Conservation (phyloP, 345 rosid species). For the Acer campestre region DNA sequence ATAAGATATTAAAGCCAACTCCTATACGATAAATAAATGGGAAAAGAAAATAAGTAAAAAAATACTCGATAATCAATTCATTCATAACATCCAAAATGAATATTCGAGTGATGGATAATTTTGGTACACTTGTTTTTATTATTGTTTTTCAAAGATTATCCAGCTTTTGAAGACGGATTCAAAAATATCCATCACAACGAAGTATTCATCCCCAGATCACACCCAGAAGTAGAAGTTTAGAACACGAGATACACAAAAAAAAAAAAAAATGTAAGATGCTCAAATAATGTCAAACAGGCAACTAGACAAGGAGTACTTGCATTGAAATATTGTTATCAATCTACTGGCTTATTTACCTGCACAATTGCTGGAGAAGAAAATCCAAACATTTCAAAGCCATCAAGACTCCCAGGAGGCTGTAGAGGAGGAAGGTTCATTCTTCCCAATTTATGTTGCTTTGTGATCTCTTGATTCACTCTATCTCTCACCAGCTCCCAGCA, state of each 20-base stretch:
- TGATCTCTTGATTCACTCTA: constrained; percentile 88
- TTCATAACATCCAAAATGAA: not conserved
- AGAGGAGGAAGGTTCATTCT: constrained; percentile 78
- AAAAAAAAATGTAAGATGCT: not conserved
- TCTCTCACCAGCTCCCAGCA: constrained; percentile 99
- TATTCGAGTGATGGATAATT: not conserved
- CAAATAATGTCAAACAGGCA: not conserved
- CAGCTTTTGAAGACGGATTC: not conserved
- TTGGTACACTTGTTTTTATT: not conserved
- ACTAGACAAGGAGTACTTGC: not conserved
- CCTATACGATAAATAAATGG: not conserved
- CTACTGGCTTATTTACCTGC: constrained; percentile 56
- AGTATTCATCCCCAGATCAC: not conserved
- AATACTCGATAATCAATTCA: not conserved
- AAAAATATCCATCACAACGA: not conserved
- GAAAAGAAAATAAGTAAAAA: not conserved
- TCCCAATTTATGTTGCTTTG: constrained; percentile 80
- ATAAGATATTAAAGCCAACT: not conserved
- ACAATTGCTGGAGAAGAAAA: constrained; percentile 90
- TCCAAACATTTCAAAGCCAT: constrained; percentile 97
- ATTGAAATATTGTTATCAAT: not conserved
- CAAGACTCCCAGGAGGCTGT: constrained; percentile 97
- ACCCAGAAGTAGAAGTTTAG: not conserved
- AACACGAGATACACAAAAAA: not conserved
- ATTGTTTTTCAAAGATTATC: constrained; percentile 3